Evolutionary conservation across 257 asterid genomes (phyloP).

Genomic region (Striga asiatica): DNA sequence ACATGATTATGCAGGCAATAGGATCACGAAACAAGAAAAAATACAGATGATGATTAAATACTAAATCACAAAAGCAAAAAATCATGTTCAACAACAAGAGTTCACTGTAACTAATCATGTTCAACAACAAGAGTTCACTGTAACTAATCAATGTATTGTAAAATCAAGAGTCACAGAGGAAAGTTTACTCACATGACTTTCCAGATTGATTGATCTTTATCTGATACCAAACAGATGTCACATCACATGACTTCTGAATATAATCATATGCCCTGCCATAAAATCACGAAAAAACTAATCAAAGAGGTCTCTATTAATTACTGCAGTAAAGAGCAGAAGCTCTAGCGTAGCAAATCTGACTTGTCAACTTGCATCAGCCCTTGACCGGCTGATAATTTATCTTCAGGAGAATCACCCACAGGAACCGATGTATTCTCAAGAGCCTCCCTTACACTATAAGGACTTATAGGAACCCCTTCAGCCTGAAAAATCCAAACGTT

Average conservation of each 20-base stretch:
- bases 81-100: no score
- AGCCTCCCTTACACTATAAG: slow-evolving; percentile 79
- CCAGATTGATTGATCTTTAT: slow-evolving; percentile 68
- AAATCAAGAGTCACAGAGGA: slow-evolving; percentile 9
- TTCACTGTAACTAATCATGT: no score
- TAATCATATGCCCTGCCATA: slow-evolving; percentile 81
- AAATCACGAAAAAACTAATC: slow-evolving; percentile 21
- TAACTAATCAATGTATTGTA: slow-evolving; percentile 10
- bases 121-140: no score
- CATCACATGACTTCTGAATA: slow-evolving; percentile 47
- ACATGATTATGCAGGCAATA: slow-evolving; percentile 9
- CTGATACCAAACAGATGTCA: slow-evolving; percentile 69
- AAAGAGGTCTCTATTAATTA: slow-evolving; percentile 11
- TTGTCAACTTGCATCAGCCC: slow-evolving; percentile 98
- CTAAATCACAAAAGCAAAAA: not conserved
- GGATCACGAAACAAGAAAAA: slow-evolving; percentile 5
- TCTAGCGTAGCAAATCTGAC: slow-evolving; percentile 35
- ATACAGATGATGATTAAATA: not conserved
- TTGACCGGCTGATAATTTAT: slow-evolving; percentile 82
- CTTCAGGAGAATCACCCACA: slow-evolving; percentile 72
- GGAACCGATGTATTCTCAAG: slow-evolving; percentile 86
- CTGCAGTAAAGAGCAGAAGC: slow-evolving; percentile 19
- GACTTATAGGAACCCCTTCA: slow-evolving; percentile 78
- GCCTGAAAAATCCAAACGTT: slow-evolving; percentile 44
- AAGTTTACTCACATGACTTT: slow-evolving; percentile 53